Conservation (phyloP, 768 basidiomycete genomes). For the Phlegmacium glaucopus region DNA sequence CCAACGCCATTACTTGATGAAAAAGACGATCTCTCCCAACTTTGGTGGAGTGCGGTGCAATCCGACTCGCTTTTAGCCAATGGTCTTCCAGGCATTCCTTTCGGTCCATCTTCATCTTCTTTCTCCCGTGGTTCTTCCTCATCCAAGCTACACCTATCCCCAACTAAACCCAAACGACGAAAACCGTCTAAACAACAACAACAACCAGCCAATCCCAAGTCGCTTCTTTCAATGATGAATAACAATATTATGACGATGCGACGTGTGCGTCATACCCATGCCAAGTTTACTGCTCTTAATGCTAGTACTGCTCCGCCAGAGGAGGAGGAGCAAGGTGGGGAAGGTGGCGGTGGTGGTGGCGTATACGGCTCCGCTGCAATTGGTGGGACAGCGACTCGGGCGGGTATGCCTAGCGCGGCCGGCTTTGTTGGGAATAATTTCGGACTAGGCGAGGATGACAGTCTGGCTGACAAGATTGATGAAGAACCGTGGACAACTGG, state of each 20-base stretch:
- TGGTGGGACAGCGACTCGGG: constrained; percentile 21
- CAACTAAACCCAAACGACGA: constrained; percentile 12
- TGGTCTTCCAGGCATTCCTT: constrained; percentile 56
- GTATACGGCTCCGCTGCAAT: constrained; percentile 27
- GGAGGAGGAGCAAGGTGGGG: constrained; percentile 36
- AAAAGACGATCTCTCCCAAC: constrained; percentile 44
- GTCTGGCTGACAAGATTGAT: constrained; percentile 46
- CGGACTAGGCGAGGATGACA: constrained; percentile 31
- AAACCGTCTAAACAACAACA: constrained; percentile 6
- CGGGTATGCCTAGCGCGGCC: background rate
- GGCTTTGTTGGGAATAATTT: constrained; percentile 8
- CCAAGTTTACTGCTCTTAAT: constrained; percentile 61
- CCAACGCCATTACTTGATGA: constrained; percentile 33
- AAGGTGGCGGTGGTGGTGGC: constrained; percentile 27
- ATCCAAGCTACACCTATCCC: constrained; percentile 13
- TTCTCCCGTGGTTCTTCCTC: constrained; percentile 7
- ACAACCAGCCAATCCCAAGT: constrained; percentile 31
- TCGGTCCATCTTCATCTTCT: constrained; percentile 32
- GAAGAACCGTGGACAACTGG: constrained; percentile 54
- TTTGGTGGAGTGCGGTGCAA: constrained; percentile 77
- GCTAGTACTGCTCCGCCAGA: constrained; percentile 27
- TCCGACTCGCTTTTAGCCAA: constrained; percentile 59
- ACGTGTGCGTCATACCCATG: constrained; percentile 68
- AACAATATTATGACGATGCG: constrained; percentile 73
- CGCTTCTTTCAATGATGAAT: constrained; percentile 70